These are phyloP conservation scores for Rickenella mellea DNA, from an alignment of 768 basidiomycete genomes.

Conservation along the genomic window DNA sequence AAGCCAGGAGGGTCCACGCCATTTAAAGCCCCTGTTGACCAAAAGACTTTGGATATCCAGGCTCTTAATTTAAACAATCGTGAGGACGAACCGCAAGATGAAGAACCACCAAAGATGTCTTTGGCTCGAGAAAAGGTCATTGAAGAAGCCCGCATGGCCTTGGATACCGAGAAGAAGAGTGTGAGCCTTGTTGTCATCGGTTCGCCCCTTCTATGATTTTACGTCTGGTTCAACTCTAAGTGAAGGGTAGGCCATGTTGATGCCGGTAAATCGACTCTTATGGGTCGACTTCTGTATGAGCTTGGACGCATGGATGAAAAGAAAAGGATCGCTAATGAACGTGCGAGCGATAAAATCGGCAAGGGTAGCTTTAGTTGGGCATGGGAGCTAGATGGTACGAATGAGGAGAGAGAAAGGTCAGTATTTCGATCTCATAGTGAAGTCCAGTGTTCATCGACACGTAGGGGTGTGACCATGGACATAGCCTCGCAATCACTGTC, in stretches of 20 bases:
- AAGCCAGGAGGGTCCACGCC: slow-evolving; percentile 24
- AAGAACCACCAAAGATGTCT: slow-evolving; percentile 52
- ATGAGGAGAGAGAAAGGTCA: slow-evolving; percentile 89
- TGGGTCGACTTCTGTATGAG: slow-evolving; percentile 92
- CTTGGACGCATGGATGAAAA: slow-evolving; percentile 84
- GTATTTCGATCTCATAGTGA: slow-evolving; percentile 8
- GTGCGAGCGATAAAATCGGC: slow-evolving; percentile 81
- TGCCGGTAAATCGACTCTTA: slow-evolving; percentile 95
- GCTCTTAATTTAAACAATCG: slow-evolving; percentile 55
- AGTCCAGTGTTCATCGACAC: slow-evolving; percentile 2
- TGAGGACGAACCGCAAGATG: slow-evolving; percentile 28
- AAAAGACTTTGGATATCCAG: slow-evolving; percentile 61
- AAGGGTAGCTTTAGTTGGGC: slow-evolving; percentile 98
- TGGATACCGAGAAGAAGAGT: slow-evolving; percentile 48
- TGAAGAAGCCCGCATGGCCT: slow-evolving; percentile 57
- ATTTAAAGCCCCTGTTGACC: slow-evolving; percentile 39
- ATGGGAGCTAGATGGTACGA: slow-evolving; percentile 91
- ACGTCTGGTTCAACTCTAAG: neutral
- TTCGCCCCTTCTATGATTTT: slow-evolving; percentile 21
- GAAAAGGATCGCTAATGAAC: slow-evolving; percentile 72
- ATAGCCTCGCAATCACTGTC: slow-evolving; percentile 75
- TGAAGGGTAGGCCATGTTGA: slow-evolving; percentile 80
- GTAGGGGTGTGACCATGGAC: slow-evolving; percentile 96
- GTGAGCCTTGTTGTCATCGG: slow-evolving; percentile 91
- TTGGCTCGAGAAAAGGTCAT: slow-evolving; percentile 75